Conservation (phyloP, 495 filamentous ascomycete species). For the Baudoinia panamericana region DNA sequence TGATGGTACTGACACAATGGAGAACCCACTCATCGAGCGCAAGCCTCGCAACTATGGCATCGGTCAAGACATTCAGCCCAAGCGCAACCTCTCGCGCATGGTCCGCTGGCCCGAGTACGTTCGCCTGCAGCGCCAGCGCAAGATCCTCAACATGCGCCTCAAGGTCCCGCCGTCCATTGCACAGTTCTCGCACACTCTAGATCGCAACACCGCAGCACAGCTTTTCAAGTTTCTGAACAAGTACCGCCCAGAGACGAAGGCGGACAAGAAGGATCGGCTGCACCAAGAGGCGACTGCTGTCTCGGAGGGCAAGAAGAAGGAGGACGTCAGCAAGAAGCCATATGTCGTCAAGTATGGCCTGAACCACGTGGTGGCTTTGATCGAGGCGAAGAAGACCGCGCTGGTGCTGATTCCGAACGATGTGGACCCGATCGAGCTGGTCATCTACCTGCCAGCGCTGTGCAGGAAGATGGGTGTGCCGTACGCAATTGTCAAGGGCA, state of each 20-base stretch:
- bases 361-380: slow-evolving; percentile 98
- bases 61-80: slow-evolving; percentile 96
- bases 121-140: slow-evolving; percentile 98
- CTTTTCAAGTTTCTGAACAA: slow-evolving; percentile 98
- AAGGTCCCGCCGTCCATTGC: slow-evolving; percentile 97
- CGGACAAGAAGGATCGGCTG: slow-evolving; percentile 99
- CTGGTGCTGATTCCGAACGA: slow-evolving; percentile 98
- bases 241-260: slow-evolving; percentile 98
- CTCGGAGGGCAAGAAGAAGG: slow-evolving; percentile 98
- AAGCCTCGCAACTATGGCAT: slow-evolving; percentile 95
- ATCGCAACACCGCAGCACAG: slow-evolving; percentile 97
- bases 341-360: slow-evolving; percentile 98
- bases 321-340: slow-evolving; percentile 99
- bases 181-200: slow-evolving; percentile 93
- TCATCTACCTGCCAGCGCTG: slow-evolving; percentile 96
- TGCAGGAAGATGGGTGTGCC: slow-evolving; percentile 99
- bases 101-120: slow-evolving; percentile 73
- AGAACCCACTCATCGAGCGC: slow-evolving; percentile 99
- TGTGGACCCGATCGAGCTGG: slow-evolving; percentile 98
- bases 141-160: slow-evolving; percentile 95
- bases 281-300: slow-evolving; percentile 94
- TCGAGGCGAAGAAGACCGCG: slow-evolving; percentile 99
- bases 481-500: slow-evolving; percentile 99
- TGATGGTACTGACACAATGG: slow-evolving; percentile 20
- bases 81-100: slow-evolving; percentile 95